Evolutionary conservation across 1,284 basidiomycete genomes (phyloP), one percentile per base, ranked within the genome.

Genomic region (Hemileia vastatrix): DNA sequence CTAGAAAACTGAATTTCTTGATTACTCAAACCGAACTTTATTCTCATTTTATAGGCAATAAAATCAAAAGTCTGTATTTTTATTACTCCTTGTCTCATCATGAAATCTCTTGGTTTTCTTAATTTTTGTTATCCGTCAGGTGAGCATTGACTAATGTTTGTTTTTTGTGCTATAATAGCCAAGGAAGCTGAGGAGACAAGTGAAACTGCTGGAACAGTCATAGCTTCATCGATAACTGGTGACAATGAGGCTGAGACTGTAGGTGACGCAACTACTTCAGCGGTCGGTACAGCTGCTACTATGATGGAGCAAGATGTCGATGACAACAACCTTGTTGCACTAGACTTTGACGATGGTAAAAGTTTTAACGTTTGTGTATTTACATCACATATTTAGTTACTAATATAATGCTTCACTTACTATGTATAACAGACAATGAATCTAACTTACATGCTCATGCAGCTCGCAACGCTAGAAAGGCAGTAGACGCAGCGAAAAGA

Each of bases 21-120:
- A 94, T 99, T 77, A 97, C 91, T 65, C 95, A 98, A 78, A 98
- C 95, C 9, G 95, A 99, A 77, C 83, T 98, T 9, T 99, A 98
- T 79, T 95, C 90, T 69, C 95, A 99, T 80, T 98, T 98, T 81
- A 91, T 99, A 64, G 94, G 95, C 44, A 96, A 86, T 78, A 98
- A 98, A 79, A 83, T 98, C 71, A 96, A 95, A 79, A 97, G 88
- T 90, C 75, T 71, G 85, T 79, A 33, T 33, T 8, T 15, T 57
- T 33, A 15, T 6, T 15, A 4, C 21, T 15, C 24, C 57, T 49
- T 62, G 47, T 23, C 61, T 61, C 56, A 21, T 33, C 3, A 56
- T 50, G 50, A 6, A 43, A 69, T 18, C 36, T 40, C 31, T 18
- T 21, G 55, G 48, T 50, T n/a, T 19, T n/a, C 36, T 54, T 24